These are phyloP conservation scores for Blastocystis sp. DNA, from an alignment of 352 stramenopile species.

Conservation along the genomic window DNA sequence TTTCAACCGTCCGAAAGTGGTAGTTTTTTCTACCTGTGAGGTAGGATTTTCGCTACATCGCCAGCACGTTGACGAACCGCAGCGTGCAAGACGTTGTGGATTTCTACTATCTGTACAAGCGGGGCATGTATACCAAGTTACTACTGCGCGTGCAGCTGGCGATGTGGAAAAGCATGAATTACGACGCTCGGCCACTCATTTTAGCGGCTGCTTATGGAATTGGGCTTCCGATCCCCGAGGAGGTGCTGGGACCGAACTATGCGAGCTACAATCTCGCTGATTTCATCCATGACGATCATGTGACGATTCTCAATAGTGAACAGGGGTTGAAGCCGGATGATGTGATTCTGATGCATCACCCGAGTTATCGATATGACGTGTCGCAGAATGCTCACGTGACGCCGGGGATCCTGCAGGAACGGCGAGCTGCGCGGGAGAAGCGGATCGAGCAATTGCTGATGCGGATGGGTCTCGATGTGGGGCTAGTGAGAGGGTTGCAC, in stretches of 20 bases:
- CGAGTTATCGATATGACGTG: background rate
- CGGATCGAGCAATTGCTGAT: constrained; percentile 20
- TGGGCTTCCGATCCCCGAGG: constrained; percentile 33
- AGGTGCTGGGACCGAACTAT: constrained; percentile 42
- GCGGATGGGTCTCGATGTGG: constrained; percentile 17
- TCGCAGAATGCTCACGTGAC: constrained; percentile 15
- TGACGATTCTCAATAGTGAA: background rate
- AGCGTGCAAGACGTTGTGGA: constrained; percentile 27
- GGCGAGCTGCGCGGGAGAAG: background rate
- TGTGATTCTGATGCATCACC: constrained; percentile 9
- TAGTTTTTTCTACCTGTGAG: background rate
- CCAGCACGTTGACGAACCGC: constrained; percentile 23
- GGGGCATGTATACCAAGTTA: constrained; percentile 32
- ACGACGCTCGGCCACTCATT: constrained; percentile 23
- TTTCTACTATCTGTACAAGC: constrained; percentile 45
- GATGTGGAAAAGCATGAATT: constrained; percentile 49
- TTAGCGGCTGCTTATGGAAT: constrained; percentile 29
- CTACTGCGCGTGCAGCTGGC: constrained; percentile 19
- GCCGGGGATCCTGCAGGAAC: background rate
- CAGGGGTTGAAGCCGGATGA: constrained; percentile 16
- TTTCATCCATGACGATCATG: constrained; percentile 21
- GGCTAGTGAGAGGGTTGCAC: background rate
- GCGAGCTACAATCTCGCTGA: constrained; percentile 35
- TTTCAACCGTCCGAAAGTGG: constrained; percentile 41
- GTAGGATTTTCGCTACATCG: constrained; percentile 47